Percentiles rank a stretch among this genome's conserved stretches.
Conservation (phyloP, 257 asterid genomes). For the Solanum etuberosum region DNA sequence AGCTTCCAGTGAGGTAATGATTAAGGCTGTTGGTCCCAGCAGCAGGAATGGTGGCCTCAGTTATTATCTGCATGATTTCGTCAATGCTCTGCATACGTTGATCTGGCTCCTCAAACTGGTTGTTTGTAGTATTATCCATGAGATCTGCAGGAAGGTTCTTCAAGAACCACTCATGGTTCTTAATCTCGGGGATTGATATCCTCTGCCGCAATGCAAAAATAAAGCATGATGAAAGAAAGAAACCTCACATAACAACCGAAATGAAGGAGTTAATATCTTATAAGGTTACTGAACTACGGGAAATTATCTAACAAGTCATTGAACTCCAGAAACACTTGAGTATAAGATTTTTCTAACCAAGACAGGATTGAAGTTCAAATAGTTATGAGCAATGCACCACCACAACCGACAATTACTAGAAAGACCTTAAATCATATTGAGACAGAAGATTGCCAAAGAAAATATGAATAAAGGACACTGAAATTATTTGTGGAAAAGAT, state of each 20-base stretch:
- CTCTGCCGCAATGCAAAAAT: conserved; percentile 37
- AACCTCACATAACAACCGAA: neutral
- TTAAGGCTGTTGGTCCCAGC: conserved; percentile 58
- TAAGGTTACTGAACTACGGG: neutral
- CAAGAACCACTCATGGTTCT: conserved; percentile 83
- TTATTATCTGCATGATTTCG: conserved; percentile 85
- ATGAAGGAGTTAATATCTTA: neutral
- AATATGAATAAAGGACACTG: neutral
- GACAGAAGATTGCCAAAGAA: neutral
- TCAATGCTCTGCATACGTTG: conserved; percentile 74
- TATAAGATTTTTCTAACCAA: neutral
- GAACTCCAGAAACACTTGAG: neutral
- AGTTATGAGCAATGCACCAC: neutral
- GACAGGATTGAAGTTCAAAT: neutral
- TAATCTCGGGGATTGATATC: conserved; percentile 76
- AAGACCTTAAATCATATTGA: neutral
- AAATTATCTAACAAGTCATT: neutral
- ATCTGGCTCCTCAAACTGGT: conserved; percentile 76
- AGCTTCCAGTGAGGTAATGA: conserved; percentile 66
- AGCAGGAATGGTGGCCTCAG: conserved; percentile 87
- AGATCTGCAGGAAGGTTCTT: conserved; percentile 85
- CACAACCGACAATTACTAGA: neutral
- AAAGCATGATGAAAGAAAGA: neutral
- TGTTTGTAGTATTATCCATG: conserved; percentile 33
- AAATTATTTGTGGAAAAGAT: neutral